These are phyloP conservation scores for Tuber calosporum DNA, from an alignment of 495 filamentous ascomycete species.

Conservation along the genomic window DNA sequence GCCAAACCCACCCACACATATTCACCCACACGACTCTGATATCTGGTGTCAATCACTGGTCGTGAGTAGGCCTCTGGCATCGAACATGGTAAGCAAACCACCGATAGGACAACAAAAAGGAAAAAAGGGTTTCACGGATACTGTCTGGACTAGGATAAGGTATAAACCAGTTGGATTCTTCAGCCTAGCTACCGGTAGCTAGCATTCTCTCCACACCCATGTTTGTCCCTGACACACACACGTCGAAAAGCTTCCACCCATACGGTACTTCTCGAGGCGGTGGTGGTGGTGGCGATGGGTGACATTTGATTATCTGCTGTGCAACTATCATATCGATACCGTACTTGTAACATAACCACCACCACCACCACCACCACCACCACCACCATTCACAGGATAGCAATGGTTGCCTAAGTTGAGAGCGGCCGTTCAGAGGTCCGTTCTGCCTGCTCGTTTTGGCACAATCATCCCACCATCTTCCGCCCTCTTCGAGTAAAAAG, in stretches of 20 bases:
- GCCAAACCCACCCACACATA: slow-evolving; percentile 21
- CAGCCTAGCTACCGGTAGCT: background rate
- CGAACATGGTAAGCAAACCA: background rate
- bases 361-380: background rate
- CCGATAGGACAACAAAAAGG: slow-evolving; percentile 11
- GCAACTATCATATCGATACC: background rate
- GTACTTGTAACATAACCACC: background rate
- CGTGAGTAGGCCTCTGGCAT: background rate
- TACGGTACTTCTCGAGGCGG: background rate
- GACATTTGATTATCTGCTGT: background rate
- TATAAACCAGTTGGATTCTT: background rate
- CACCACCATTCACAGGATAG: background rate
- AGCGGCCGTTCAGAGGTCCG: background rate
- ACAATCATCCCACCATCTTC: background rate
- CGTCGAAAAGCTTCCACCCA: background rate
- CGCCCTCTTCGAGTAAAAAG: background rate
- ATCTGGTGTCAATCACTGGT: slow-evolving; percentile 27
- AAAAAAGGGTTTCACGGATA: background rate
- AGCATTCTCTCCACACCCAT: background rate
- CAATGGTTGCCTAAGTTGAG: background rate
- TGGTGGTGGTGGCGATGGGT: background rate
- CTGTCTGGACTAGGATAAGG: background rate
- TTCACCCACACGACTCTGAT: slow-evolving; percentile 19
- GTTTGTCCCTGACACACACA: background rate
- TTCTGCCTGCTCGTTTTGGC: background rate